Base-by-base conservation (phyloP, 2,329 filamentous ascomycete genomes). In the Westerdykella aurantiaca region DNA sequence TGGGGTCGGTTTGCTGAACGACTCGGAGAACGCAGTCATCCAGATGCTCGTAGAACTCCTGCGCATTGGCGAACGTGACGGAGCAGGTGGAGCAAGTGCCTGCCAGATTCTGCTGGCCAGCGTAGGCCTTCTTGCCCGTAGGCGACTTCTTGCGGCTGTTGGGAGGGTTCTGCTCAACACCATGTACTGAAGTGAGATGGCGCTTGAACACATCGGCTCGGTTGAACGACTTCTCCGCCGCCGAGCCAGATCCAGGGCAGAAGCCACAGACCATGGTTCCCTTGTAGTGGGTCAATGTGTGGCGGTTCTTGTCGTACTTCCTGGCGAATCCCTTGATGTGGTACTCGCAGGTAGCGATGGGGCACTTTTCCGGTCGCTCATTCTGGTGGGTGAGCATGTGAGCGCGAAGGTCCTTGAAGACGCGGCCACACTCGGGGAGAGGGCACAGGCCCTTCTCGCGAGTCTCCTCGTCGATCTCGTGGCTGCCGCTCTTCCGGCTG, bases 221-320 rank as follows among this genome's bases (percentile, higher is more conserved):
- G 73, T 96, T 95, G 66, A 96, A 96, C 52, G 86, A 91, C 79
- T 95, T 96, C 70, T 95, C 90, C 1, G 86, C 85, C 6, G 88
- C 80, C 4, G 88, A 91, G 4, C 90, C 90, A 22, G 87, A 88
- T 29, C 88, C 88, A 1, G 89, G 88, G 59, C 90, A 95, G 72
- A 95, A 96, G 23, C 88, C 89, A 63, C 90, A 96, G 18, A 95
- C 88, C 90, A 95, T 95, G 39, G 87, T 95, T 34, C 90, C 90
- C 72, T 95, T 95, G 78, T 95, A 96, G 67, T 96, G 90, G 5
- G 90, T 96, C 50, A 95, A 70, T 5, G 89, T 95, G 67, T 96
- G 90, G 37, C 90, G 77, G 71, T 95, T 95, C 77, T 95, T 95
- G 74, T 96, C 90, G 65, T 96, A 96, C 70, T 95, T 95, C 57